These are phyloP conservation scores for Tagetes erecta DNA, from an alignment of 129 eudicot species.

Conservation along the genomic window DNA sequence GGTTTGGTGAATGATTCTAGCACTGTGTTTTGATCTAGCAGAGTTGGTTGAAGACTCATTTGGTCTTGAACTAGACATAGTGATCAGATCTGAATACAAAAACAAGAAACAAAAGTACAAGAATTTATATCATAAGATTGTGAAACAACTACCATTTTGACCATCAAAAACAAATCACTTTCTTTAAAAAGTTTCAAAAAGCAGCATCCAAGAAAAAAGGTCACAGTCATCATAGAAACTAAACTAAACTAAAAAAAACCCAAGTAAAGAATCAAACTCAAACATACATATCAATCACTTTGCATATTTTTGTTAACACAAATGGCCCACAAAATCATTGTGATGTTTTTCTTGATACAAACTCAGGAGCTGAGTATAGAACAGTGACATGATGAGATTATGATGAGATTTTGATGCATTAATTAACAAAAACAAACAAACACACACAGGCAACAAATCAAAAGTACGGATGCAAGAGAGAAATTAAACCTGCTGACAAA, in stretches of 20 bases:
- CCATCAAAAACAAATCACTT: slow-evolving; percentile 2
- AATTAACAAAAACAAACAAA: slow-evolving; percentile 4
- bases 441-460: slow-evolving; percentile 16
- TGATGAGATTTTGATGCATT: background rate
- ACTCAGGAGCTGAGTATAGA: background rate
- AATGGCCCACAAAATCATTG: slow-evolving; percentile 33
- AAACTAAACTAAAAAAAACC: background rate
- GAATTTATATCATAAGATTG: too few relatives aligned
- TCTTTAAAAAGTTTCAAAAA: slow-evolving; percentile 22
- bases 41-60: slow-evolving; percentile 58
- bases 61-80: slow-evolving; percentile 76
- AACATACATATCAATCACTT: background rate
- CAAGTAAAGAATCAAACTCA: too few relatives aligned
- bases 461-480: slow-evolving; percentile 14
- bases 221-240: background rate
- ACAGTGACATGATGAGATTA: too few relatives aligned
- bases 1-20: slow-evolving; percentile 78
- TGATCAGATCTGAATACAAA: slow-evolving; percentile 38
- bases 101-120: background rate
- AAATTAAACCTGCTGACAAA: background rate
- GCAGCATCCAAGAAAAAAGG: slow-evolving; percentile 28
- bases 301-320: slow-evolving; percentile 10
- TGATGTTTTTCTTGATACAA: slow-evolving; percentile 3
- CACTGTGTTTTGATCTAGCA: slow-evolving; percentile 68
- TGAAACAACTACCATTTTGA: background rate